A percentile compares a stretch with the other conserved stretches of the same genome.
phyloP scores from a whole-genome alignment of 306 rosid species.

The Malus sylvestris region DNA sequence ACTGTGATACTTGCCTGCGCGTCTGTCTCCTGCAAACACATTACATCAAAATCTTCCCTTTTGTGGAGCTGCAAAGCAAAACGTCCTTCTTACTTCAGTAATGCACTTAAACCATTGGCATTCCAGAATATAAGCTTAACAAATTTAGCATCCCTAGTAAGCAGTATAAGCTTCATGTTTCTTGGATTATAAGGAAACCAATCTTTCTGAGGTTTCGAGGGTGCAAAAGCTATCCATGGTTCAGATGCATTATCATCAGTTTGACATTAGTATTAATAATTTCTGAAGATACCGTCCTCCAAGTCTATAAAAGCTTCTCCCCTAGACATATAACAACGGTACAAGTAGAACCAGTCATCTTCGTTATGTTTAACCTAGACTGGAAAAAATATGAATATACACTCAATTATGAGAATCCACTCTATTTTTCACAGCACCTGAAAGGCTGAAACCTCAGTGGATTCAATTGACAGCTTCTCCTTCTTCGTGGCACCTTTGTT shows the following conservation, averaged over 20 bases:
- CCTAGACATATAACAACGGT: conserved; percentile 28
- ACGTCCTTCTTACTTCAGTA: conserved; percentile 66
- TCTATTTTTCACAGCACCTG: no score
- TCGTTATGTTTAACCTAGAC: no score
- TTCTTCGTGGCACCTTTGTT: no score
- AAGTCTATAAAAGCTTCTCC: conserved; percentile 27
- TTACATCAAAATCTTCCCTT: conserved; percentile 82
- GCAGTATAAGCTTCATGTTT: conserved; percentile 64
- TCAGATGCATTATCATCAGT: conserved; percentile 39
- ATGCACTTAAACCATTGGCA: conserved; percentile 88
- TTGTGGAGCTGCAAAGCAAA: conserved; percentile 68
- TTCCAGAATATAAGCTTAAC: conserved; percentile 86
- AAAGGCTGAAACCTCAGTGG: no score
- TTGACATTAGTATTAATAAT: conserved; percentile 12
- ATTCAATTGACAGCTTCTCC: no score
- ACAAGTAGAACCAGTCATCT: neutral
- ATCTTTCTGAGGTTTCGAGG: conserved; percentile 84
- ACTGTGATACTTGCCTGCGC: conserved; percentile 51
- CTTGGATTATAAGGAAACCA: conserved; percentile 89
- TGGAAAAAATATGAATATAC: no score
- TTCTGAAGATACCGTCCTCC: conserved; percentile 38
- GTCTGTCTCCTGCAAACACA: conserved; percentile 95
- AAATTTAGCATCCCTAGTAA: conserved; percentile 49
- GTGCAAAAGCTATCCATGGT: conserved; percentile 85
- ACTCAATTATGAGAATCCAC: no score